A percentile compares a stretch with the other conserved stretches of the same genome.
These are phyloP conservation scores for Cryptosporidium felis DNA, from an alignment of 169 alveolate genomes.

Conservation along the genomic window DNA sequence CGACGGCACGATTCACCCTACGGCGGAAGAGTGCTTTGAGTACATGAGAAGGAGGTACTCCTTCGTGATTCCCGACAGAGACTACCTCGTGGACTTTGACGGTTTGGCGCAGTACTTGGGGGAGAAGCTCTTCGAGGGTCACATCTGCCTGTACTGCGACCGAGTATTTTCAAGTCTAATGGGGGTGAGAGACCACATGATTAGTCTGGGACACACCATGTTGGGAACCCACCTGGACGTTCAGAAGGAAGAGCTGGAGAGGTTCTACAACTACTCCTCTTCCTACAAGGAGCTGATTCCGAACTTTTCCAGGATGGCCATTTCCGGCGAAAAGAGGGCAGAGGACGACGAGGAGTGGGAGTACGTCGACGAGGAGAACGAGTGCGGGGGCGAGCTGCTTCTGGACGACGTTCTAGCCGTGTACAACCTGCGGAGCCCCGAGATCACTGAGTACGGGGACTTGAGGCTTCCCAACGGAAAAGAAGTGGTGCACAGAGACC, in stretches of 20 bases:
- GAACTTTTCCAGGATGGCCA: constrained; percentile 18
- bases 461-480: constrained; percentile 85
- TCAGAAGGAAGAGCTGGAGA: constrained; percentile 52
- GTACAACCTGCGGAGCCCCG: constrained; percentile 73
- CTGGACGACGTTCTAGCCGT: constrained; percentile 10
- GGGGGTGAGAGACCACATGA: constrained; percentile 82
- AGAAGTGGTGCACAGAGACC: constrained; percentile 84
- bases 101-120: constrained; percentile 76
- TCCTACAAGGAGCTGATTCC: constrained; percentile 53
- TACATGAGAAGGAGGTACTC: constrained; percentile 76
- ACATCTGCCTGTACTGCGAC: constrained; percentile 78
- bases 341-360: constrained; percentile 80
- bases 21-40: constrained; percentile 73
- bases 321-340: not conserved
- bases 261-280: constrained; percentile 27
- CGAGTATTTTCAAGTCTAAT: constrained; percentile 70
- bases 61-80: constrained; percentile 78
- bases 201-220: constrained; percentile 76
- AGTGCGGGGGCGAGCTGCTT: not conserved
- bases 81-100: constrained; percentile 73
- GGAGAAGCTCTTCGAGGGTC: constrained; percentile 74
- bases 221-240: constrained; percentile 53
- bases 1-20: constrained; percentile 73
- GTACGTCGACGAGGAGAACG: constrained; percentile 51
- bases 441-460: constrained; percentile 80